Conservation (phyloP, 23 red algal genomes). For the Gracilaria gracilis region DNA sequence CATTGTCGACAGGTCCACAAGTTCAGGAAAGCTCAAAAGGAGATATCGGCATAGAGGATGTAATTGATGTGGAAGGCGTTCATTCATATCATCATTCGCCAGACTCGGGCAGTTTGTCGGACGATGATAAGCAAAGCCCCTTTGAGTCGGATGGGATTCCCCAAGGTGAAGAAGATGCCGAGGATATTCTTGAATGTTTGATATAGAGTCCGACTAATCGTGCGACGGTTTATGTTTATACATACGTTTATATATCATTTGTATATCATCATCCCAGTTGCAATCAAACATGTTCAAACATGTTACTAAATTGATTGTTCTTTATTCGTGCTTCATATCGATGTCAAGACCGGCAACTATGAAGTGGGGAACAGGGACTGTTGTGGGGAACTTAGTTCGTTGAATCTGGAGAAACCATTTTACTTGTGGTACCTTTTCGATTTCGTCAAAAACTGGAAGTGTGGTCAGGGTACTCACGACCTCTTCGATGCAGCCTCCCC, state of each 20-base stretch:
- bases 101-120: slow-evolving; percentile 11
- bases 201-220: not conserved
- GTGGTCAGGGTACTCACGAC: no score
- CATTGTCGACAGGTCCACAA: not conserved
- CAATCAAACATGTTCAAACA: slow-evolving; percentile 16
- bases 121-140: slow-evolving; percentile 13
- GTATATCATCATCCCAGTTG: not conserved
- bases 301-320: not conserved
- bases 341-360: not conserved
- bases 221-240: not conserved
- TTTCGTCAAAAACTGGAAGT: no score
- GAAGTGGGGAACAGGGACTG: not conserved
- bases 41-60: no score
- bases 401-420: no score
- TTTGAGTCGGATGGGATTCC: slow-evolving; percentile 7
- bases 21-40: not conserved
- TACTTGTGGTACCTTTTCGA: no score
- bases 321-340: not conserved
- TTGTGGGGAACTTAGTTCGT: not conserved
- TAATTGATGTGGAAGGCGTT: no score
- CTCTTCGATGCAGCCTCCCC: no score
- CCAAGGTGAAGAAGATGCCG: not conserved
- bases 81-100: not conserved
- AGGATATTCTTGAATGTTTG: not conserved
- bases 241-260: not conserved